Conservation (phyloP, 2,329 filamentous ascomycete genomes). For the Arthrobotrys conoides region DNA sequence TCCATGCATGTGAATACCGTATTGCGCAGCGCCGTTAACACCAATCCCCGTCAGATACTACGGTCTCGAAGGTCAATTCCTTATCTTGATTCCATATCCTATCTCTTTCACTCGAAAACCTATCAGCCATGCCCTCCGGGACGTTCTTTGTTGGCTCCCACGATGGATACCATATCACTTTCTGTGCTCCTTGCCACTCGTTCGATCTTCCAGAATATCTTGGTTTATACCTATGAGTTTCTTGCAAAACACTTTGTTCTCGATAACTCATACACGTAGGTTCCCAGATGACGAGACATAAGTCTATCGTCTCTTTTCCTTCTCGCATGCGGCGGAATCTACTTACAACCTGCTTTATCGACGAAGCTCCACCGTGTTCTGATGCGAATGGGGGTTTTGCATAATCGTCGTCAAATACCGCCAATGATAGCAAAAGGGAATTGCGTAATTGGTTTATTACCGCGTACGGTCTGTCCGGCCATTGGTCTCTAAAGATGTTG, state of each 20-base stretch:
- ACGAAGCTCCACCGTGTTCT: constrained; percentile 36
- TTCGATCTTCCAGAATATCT: constrained; percentile 42
- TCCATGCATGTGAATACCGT: constrained; percentile 11
- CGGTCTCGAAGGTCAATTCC: constrained; percentile 47
- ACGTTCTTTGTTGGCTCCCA: constrained; percentile 54
- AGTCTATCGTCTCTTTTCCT: constrained; percentile 38
- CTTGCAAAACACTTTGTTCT: constrained; percentile 50
- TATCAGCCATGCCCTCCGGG: constrained; percentile 36
- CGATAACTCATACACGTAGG: constrained; percentile 51
- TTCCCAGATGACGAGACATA: constrained; percentile 48
- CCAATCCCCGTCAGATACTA: constrained; percentile 54
- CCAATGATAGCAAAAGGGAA: constrained; percentile 41
- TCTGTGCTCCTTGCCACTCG: constrained; percentile 54
- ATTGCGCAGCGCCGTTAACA: constrained; percentile 21
- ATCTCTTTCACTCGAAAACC: constrained; percentile 44
- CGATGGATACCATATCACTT: constrained; percentile 56
- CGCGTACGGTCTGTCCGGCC: constrained; percentile 55
- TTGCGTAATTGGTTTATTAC: constrained; percentile 59
- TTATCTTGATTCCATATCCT: constrained; percentile 30
- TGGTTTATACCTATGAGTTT: constrained; percentile 49
- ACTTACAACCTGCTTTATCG: constrained; percentile 46
- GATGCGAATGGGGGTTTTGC: constrained; percentile 51
- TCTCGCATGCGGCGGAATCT: constrained; percentile 40
- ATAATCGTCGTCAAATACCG: constrained; percentile 44
- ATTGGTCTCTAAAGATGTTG: constrained; percentile 45